A percentile compares a stretch with the other conserved stretches of the same genome.
Conservation (phyloP, 306 rosid species). For the Trifolium subterraneum region DNA sequence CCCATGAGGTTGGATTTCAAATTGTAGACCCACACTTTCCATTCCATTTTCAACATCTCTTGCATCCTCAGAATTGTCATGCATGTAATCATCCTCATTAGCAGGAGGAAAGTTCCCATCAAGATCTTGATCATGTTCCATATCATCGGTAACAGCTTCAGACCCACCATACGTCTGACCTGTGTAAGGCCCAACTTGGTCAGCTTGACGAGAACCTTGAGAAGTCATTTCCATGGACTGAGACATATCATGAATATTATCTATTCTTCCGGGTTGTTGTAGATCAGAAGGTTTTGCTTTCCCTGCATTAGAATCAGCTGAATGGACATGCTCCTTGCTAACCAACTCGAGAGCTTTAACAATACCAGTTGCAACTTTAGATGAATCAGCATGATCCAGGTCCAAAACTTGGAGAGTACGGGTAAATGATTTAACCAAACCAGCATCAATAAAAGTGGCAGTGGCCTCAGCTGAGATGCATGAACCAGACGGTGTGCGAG, state of each 20-base stretch:
- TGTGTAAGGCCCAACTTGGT: constrained; percentile 61
- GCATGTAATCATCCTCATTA: constrained; percentile 90
- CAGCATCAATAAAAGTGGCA: constrained; percentile 83
- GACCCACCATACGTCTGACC: constrained; percentile 86
- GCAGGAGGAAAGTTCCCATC: constrained; percentile 75
- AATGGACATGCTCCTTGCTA: constrained; percentile 82
- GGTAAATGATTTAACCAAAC: constrained; percentile 83
- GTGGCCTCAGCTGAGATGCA: constrained; percentile 87
- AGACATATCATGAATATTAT: constrained; percentile 65
- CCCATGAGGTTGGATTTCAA: constrained; percentile 82
- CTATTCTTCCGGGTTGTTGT: constrained; percentile 63
- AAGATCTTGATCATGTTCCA: constrained; percentile 98
- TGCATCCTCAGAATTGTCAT: constrained; percentile 82
- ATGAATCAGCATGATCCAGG: constrained; percentile 86
- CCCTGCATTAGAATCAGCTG: constrained; percentile 69
- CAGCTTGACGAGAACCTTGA: constrained; percentile 73
- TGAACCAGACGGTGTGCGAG: constrained; percentile 93
- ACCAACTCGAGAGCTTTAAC: constrained; percentile 95
- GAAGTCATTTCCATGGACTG: constrained; percentile 74
- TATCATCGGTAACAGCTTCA: constrained; percentile 96
- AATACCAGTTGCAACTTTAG: constrained; percentile 88
- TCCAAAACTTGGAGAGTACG: constrained; percentile 79
- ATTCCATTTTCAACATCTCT: constrained; percentile 78
- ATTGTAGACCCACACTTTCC: constrained; percentile 69
- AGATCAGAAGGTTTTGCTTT: constrained; percentile 73